Percentiles rank a stretch among this genome's conserved stretches.
These are phyloP conservation scores for Penicillium chermesinum DNA, from an alignment of 495 filamentous ascomycete species.

Conservation along the genomic window DNA sequence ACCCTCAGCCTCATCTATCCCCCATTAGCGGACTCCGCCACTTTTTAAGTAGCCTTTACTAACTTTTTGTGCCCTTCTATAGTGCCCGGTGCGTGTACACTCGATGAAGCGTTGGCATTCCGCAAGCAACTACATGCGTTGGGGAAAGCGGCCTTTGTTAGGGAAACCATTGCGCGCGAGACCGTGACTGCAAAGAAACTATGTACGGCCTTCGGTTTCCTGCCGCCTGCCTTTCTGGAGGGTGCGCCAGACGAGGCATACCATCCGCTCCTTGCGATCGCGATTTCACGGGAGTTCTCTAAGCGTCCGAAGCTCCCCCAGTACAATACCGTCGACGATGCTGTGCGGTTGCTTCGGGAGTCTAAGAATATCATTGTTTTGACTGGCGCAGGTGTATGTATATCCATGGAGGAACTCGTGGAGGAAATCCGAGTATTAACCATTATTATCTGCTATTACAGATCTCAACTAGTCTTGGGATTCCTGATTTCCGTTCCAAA, in stretches of 20 bases:
- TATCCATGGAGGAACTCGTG: neutral
- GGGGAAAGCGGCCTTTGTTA: conserved; percentile 71
- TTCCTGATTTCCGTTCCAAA: conserved; percentile 66
- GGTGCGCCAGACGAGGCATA: conserved; percentile 69
- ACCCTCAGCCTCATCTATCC: conserved; percentile 20
- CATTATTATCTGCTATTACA: conserved; percentile 14
- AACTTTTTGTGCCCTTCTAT: conserved; percentile 8
- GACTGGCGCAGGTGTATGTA: conserved; percentile 77
- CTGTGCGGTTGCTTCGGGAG: conserved; percentile 66
- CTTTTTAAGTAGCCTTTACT: conserved; percentile 10
- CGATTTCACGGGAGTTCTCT: conserved; percentile 74
- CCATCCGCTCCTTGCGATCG: conserved; percentile 66
- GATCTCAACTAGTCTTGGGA: conserved; percentile 71
- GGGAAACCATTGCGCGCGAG: conserved; percentile 62
- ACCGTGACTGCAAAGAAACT: conserved; percentile 74
- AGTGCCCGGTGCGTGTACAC: conserved; percentile 61
- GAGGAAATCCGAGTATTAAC: neutral
- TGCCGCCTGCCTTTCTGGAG: conserved; percentile 70
- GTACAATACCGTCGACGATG: conserved; percentile 87
- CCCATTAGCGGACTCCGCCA: conserved; percentile 23
- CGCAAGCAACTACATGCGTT: conserved; percentile 66
- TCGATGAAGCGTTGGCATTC: conserved; percentile 64
- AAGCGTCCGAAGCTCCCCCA: conserved; percentile 73
- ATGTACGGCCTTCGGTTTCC: conserved; percentile 85
- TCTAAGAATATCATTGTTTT: conserved; percentile 85